Evolutionary conservation across 2,329 filamentous ascomycete species (phyloP).

Genomic region (Cryphonectria carpinicola): DNA sequence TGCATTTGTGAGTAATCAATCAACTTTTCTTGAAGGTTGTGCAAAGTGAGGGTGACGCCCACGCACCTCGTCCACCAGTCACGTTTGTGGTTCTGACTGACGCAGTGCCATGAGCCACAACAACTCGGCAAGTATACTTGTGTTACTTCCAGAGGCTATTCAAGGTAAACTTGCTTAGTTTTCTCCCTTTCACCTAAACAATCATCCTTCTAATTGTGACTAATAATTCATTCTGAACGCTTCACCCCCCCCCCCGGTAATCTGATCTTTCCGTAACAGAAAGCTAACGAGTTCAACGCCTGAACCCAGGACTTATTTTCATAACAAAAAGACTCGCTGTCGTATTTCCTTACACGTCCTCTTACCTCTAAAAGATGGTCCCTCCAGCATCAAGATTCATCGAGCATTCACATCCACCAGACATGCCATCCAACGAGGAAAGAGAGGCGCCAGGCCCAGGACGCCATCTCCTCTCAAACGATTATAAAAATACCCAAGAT

Average conservation of each 20-base stretch:
- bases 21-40: background rate
- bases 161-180: background rate
- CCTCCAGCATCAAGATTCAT: background rate
- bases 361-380: background rate
- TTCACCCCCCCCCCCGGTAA: background rate
- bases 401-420: background rate
- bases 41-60: background rate
- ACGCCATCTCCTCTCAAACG: too few relatives aligned
- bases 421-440: background rate
- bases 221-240: background rate
- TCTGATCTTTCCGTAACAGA: background rate
- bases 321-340: background rate
- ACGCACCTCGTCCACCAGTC: background rate
- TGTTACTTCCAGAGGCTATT: background rate
- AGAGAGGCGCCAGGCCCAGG: background rate
- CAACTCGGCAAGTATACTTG: background rate
- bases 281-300: background rate
- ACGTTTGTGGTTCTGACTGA: background rate
- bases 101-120: background rate
- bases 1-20: background rate
- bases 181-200: too few relatives aligned
- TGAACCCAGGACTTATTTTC: background rate
- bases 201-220: too few relatives aligned
- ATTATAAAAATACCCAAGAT: background rate
- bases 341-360: background rate